Conservation (phyloP, 495 filamentous ascomycete genomes). For the Xylaria cubensis region DNA sequence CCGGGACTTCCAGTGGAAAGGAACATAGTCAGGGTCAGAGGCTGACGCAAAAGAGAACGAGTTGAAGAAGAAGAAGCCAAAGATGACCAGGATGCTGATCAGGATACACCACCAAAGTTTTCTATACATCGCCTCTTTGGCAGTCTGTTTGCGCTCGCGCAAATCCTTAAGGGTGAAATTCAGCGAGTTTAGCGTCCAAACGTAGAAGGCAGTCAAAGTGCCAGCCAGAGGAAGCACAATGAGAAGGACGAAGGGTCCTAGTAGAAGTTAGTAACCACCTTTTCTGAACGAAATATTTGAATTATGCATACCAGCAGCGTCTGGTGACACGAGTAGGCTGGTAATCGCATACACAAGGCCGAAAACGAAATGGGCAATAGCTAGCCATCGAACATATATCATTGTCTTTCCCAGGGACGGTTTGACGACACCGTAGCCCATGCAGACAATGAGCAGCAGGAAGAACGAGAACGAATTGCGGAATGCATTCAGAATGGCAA, state of each 20-base stretch:
- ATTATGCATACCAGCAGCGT: slow-evolving; percentile 60
- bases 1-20: slow-evolving; percentile 91
- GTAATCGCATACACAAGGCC: slow-evolving; percentile 92
- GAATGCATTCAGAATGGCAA: slow-evolving; percentile 88
- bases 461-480: slow-evolving; percentile 99
- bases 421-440: slow-evolving; percentile 99
- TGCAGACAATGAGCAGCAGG: slow-evolving; percentile 96
- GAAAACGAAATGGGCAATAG: slow-evolving; percentile 91
- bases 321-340: slow-evolving; percentile 86
- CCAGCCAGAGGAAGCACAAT: slow-evolving; percentile 92
- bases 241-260: slow-evolving; percentile 88
- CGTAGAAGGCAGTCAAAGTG: slow-evolving; percentile 95
- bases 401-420: slow-evolving; percentile 91
- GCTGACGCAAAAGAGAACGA: slow-evolving; percentile 89
- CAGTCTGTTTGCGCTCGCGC: slow-evolving; percentile 88
- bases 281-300: not conserved
- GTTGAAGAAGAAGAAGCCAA: slow-evolving; percentile 95
- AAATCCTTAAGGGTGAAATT: slow-evolving; percentile 96
- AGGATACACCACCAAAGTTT: slow-evolving; percentile 99
- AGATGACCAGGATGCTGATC: slow-evolving; percentile 89
- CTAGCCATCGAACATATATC: slow-evolving; percentile 90
- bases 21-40: slow-evolving; percentile 84
- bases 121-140: slow-evolving; percentile 95
- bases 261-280: slow-evolving; percentile 10
- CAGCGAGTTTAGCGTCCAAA: slow-evolving; percentile 97